Base-by-base conservation (phyloP, 768 basidiomycete genomes). In the Kockovaella imperatae region DNA sequence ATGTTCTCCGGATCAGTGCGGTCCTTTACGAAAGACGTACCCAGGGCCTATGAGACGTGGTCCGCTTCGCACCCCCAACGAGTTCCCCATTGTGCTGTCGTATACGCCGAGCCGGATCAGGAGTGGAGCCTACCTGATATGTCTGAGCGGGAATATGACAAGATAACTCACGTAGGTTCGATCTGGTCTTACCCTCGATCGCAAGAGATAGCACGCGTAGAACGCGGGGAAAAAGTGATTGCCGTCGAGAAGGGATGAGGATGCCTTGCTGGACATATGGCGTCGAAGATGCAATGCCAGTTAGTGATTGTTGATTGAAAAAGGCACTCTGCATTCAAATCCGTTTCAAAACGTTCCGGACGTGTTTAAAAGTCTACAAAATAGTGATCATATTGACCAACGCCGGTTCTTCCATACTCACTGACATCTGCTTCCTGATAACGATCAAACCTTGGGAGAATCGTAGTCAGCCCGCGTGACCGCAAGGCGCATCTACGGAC, bases 121-220 rank as follows among this genome's bases (percentile, higher is more conserved):
- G 73, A 15, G 72, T 73, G 1, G 70, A 72, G 0, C 75, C 75
- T 23, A 75, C 68, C 61, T 75, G 58, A 17, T 13, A 18, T 28
- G 15, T 11, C 41, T 42, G 17, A 46, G 43, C 18, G 36, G 36
- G 15, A 28, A 35, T 42, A 8, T 23, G 34, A 15, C 4, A 34
- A 23, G 5, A 1, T 14, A 17, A 53, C 68, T 45, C 48, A 87
- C 83, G 70, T 88, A 88, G 15, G 81, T 84, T 45, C 82, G 35
- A 17, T 62, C 54, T 0, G 79, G 74, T 0, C 76, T 78, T 23
- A 79, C 76, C 2, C 80, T 67, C 0, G 84, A 85, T 61, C 82
- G 82, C 21, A 89, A 75, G 0, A 89, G 77, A 65, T 89, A 89
- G 67, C 86, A 87, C 3, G 84, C 83, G 64, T 89, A 89, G 68